phyloP scores from a whole-genome alignment of 371 early-diverging fungal species.

The Lichtheimia corymbifera region DNA sequence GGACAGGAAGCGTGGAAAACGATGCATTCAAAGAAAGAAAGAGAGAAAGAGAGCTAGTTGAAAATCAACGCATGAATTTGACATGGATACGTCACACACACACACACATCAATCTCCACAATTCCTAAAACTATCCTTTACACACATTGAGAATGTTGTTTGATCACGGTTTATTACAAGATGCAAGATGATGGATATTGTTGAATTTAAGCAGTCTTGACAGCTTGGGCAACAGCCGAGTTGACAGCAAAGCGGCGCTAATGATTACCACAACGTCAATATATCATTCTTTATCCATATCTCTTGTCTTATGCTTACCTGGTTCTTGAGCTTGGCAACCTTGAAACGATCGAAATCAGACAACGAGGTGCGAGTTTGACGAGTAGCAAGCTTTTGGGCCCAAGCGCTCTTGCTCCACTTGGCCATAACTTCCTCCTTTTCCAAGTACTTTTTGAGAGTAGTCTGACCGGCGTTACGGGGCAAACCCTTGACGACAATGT shows the following conservation, averaged over 20 bases:
- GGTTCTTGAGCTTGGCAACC: conserved; percentile 81
- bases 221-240: conserved; percentile 40
- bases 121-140: too few species aligned
- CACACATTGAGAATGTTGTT: too few species aligned
- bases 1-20: too few species aligned
- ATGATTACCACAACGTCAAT: conserved; percentile 6
- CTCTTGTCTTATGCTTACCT: conserved; percentile 42
- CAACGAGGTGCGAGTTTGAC: conserved; percentile 76
- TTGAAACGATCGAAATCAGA: conserved; percentile 98
- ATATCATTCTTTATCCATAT: neutral
- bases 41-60: too few species aligned
- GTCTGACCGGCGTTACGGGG: conserved; percentile 84
- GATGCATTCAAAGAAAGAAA: too few species aligned
- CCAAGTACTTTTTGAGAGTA: conserved; percentile 80
- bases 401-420: conserved; percentile 87
- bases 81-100: too few species aligned
- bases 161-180: too few species aligned
- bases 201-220: conserved; percentile 47
- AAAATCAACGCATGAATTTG: too few species aligned
- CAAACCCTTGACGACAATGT: conserved; percentile 78
- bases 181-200: too few species aligned
- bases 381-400: conserved; percentile 91
- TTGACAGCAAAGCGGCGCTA: conserved; percentile 47
- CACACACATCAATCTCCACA: too few species aligned
- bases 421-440: conserved; percentile 77